These are phyloP conservation scores for Epicoccum sorghinum DNA, from an alignment of 2,329 filamentous ascomycete genomes.

Conservation along the genomic window DNA sequence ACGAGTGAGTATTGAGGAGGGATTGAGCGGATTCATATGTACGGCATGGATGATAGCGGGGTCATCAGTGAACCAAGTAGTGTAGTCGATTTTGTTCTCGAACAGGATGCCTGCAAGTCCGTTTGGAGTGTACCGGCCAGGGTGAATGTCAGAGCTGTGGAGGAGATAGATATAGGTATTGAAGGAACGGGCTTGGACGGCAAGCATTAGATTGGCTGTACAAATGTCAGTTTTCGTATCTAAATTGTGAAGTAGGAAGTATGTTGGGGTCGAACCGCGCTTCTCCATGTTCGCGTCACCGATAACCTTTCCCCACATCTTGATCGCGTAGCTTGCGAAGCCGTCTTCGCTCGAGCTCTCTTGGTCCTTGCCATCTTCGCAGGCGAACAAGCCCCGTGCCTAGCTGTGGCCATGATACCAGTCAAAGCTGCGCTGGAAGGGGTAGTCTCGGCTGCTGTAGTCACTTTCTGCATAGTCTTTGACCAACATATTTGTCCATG, in stretches of 20 bases:
- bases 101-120: slow-evolving; percentile 75
- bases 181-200: slow-evolving; percentile 75
- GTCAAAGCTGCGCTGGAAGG: slow-evolving; percentile 83
- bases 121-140: slow-evolving; percentile 79
- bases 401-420: slow-evolving; percentile 96
- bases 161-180: slow-evolving; percentile 83
- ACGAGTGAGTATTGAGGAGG: slow-evolving; percentile 71
- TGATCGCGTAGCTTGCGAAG: slow-evolving; percentile 84
- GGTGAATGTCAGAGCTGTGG: slow-evolving; percentile 72
- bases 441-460: slow-evolving; percentile 66
- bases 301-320: slow-evolving; percentile 87
- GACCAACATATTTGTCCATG: slow-evolving; percentile 82
- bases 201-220: slow-evolving; percentile 78
- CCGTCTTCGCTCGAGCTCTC: slow-evolving; percentile 91
- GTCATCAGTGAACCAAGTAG: slow-evolving; percentile 74
- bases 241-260: too few species aligned
- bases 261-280: slow-evolving; percentile 48
- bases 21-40: slow-evolving; percentile 80
- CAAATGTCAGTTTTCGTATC: background rate
- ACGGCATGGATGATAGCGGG: slow-evolving; percentile 76
- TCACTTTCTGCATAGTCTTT: slow-evolving; percentile 88
- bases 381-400: slow-evolving; percentile 79
- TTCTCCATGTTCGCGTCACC: slow-evolving; percentile 82
- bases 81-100: slow-evolving; percentile 94
- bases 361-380: slow-evolving; percentile 77